Percentiles rank a stretch among this genome's conserved stretches.
phyloP scores from a whole-genome alignment of 768 basidiomycete genomes.

The Boletales sp. region DNA sequence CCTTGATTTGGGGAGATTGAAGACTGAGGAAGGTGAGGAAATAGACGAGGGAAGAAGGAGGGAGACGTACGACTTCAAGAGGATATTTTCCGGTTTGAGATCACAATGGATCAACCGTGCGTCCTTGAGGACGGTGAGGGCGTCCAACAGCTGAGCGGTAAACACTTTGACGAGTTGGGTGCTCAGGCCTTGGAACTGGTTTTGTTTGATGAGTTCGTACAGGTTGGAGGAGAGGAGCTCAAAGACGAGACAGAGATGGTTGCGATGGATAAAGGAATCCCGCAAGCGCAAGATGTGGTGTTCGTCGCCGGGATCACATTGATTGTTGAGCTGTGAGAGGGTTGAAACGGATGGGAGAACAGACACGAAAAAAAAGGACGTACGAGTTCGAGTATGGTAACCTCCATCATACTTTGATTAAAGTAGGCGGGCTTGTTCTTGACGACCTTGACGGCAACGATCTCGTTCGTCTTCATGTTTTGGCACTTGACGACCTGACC shows the following conservation, averaged over 20 bases:
- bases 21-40: slow-evolving; percentile 46
- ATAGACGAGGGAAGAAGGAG: not conserved
- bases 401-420: slow-evolving; percentile 99
- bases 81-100: slow-evolving; percentile 97
- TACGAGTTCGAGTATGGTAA: slow-evolving; percentile 94
- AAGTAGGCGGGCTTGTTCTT: slow-evolving; percentile 99
- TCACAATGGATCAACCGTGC: slow-evolving; percentile 97
- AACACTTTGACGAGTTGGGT: slow-evolving; percentile 99
- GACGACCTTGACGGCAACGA: slow-evolving; percentile 98
- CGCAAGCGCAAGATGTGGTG: slow-evolving; percentile 94
- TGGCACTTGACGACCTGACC: slow-evolving; percentile 99
- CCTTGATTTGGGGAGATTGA: slow-evolving; percentile 97
- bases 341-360: not conserved
- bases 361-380: slow-evolving; percentile 32
- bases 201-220: slow-evolving; percentile 99
- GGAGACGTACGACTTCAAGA: slow-evolving; percentile 79
- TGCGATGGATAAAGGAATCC: slow-evolving; percentile 96
- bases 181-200: slow-evolving; percentile 95
- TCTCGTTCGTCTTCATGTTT: slow-evolving; percentile 98
- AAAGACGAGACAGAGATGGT: slow-evolving; percentile 95
- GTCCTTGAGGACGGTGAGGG: slow-evolving; percentile 89
- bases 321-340: slow-evolving; percentile 75
- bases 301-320: slow-evolving; percentile 89
- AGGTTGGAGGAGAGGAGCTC: slow-evolving; percentile 95
- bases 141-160: slow-evolving; percentile 91